These are phyloP conservation scores for Xylaria sp. DNA, from an alignment of 2,329 filamentous ascomycete species.

Conservation along the genomic window DNA sequence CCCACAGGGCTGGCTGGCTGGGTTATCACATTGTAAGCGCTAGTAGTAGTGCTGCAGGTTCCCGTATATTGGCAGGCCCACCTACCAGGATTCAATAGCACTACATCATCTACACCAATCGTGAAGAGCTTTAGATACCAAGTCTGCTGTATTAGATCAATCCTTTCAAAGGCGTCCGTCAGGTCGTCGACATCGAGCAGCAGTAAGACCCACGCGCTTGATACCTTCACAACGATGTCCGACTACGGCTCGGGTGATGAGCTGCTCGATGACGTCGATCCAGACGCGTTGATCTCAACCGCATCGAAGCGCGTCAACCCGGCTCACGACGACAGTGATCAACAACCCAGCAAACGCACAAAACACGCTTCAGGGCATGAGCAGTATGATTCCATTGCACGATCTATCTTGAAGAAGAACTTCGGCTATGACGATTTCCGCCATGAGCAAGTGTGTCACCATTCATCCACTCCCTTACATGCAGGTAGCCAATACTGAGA, in stretches of 20 bases:
- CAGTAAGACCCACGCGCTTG: background rate
- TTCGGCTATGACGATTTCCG: constrained; percentile 56
- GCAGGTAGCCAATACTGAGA: constrained; percentile 5
- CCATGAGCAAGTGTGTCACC: constrained; percentile 53
- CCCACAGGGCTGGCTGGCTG: background rate
- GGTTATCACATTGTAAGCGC: background rate
- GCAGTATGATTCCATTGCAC: constrained; percentile 27
- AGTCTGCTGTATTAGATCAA: background rate
- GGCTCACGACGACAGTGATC: background rate
- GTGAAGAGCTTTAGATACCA: background rate
- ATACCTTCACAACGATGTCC: constrained; percentile 39
- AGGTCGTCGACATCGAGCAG: background rate
- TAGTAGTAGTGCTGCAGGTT: background rate
- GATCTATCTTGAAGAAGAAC: constrained; percentile 50
- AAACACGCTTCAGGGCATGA: constrained; percentile 8
- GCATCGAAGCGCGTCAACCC: constrained; percentile 32
- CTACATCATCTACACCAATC: background rate
- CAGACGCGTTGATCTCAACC: constrained; percentile 35
- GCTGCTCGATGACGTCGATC: constrained; percentile 46
- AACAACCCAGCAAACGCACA: constrained; percentile 30
- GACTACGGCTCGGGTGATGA: constrained; percentile 52
- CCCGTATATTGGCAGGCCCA: background rate
- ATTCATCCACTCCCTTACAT: background rate
- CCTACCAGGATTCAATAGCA: background rate
- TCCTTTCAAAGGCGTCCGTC: background rate